phyloP scores from a whole-genome alignment of 148 eudicot species.

The Dianthus caryophyllus region DNA sequence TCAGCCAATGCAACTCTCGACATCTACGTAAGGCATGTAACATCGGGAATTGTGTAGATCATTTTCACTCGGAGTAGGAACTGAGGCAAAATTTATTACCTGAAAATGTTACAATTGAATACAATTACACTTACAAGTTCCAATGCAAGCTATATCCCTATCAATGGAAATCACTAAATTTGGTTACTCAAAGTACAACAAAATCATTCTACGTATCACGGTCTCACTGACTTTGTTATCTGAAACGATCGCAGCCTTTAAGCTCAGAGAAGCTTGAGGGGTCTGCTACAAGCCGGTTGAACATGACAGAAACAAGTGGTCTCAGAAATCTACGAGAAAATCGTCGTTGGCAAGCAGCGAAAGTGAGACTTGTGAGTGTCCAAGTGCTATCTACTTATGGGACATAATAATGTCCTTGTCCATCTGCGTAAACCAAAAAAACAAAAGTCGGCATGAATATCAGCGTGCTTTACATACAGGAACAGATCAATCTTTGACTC shows the following conservation, averaged over 20 bases:
- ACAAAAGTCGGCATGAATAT: conserved; percentile 1
- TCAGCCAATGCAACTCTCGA: too few relatives aligned
- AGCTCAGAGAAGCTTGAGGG: conserved; percentile 1
- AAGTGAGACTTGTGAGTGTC: conserved; percentile 6
- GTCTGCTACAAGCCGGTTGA: not conserved
- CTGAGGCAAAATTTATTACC: not conserved
- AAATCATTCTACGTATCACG: not conserved
- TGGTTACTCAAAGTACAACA: not conserved
- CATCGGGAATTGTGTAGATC: too few relatives aligned
- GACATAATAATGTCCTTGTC: conserved; percentile 58
- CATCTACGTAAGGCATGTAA: too few relatives aligned
- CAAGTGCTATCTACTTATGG: conserved; percentile 35
- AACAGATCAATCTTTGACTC: not conserved
- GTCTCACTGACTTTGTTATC: not conserved
- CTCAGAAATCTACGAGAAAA: conserved; percentile 5
- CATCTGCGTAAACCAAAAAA: conserved; percentile 43
- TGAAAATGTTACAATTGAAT: conserved; percentile 4
- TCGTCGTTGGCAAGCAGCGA: not conserved
- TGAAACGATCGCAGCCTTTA: not conserved
- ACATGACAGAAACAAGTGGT: not conserved
- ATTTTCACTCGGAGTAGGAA: too few relatives aligned
- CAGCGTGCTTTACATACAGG: not conserved
- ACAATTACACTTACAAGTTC: conserved; percentile 9
- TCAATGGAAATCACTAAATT: conserved; percentile 10
- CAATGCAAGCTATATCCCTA: conserved; percentile 3